Evolutionary conservation across 2,329 filamentous ascomycete species (phyloP).

Genomic region (Trichoderma breve): DNA sequence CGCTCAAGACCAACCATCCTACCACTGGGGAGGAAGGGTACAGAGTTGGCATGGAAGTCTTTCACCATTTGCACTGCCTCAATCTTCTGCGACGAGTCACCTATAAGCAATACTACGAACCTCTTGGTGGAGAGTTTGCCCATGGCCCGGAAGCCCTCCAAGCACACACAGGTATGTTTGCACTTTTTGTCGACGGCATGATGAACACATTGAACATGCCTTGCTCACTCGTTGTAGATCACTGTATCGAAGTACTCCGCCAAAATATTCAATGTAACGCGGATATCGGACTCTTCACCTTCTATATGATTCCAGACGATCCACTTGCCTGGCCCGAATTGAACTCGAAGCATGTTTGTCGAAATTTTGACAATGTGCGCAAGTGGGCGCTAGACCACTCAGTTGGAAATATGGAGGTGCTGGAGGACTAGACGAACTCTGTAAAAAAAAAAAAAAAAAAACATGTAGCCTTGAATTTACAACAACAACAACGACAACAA

Average conservation of each 20-base stretch:
- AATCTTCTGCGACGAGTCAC: neutral
- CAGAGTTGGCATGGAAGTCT: slow-evolving; percentile 7
- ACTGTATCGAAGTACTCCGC: neutral
- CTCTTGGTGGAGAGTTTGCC: neutral
- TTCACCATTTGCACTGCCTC: neutral
- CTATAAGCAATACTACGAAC: neutral
- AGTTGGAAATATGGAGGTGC: neutral
- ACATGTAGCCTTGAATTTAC: neutral
- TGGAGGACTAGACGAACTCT: neutral
- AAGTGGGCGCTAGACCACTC: neutral
- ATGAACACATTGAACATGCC: neutral
- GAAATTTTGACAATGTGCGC: neutral
- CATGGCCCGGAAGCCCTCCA: neutral
- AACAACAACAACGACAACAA: neutral
- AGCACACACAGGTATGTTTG: slow-evolving; percentile 1
- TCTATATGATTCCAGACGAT: slow-evolving; percentile 2
- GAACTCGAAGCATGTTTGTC: slow-evolving; percentile 3
- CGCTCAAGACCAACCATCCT: neutral
- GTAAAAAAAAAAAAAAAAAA: neutral
- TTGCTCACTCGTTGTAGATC: neutral
- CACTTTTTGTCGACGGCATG: neutral
- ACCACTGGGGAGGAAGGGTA: neutral
- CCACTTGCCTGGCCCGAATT: neutral
- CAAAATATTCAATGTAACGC: neutral
- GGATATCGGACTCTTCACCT: neutral